Evolutionary conservation across 495 filamentous ascomycete genomes (phyloP), one percentile per base, ranked within the genome.

Genomic region (Lentithecium fluviatile): DNA sequence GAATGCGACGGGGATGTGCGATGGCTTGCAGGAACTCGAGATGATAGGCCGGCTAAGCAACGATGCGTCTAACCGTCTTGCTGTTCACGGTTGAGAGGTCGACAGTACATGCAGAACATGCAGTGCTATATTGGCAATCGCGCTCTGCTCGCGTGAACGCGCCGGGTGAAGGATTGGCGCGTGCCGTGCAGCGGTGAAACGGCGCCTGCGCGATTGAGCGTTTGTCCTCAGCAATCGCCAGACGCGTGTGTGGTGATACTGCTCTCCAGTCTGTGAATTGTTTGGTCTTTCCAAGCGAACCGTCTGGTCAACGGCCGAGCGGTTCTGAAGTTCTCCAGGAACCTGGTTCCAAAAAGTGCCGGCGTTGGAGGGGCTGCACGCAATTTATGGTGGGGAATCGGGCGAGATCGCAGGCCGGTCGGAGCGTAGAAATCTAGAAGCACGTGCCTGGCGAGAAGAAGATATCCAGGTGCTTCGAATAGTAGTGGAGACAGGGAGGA

Each of bases 21-120:
- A 47, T 64, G 60, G 60, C 60, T 53, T 58, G 38, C 47, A 47
- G 52, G 13, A 40, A 29, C 34, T 46, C 6, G 29, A 13, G 38
- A 5, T 34, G 38, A 56, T 48, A 58, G 45, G 55, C 15, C 15
- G 40, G 40, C 5, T 13, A 43, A 15, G 13, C 15, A 32, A 32
- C 3, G 29, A 32, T 32, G 29, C 29, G 29, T 32, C 29, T 32
- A 10, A 10, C 29, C 10, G n/a, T n/a, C n/a, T n/a, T n/a, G 29
- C 10, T 32, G 29, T 32, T 32, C 29, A 32, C 29, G 29, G 10
- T 32, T 32, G 29, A 3, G 29, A 3, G 29, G 3, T 32, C 10
- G 29, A 10, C 10, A n/a, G n/a, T n/a, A n/a, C n/a, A n/a, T 32
- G 40, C 5, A 15, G 15, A 13, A 43, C 5, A 3, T 43, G 40